Evolutionary conservation across 768 basidiomycete genomes (phyloP).

Genomic region (Guyanaporus albipodus): DNA sequence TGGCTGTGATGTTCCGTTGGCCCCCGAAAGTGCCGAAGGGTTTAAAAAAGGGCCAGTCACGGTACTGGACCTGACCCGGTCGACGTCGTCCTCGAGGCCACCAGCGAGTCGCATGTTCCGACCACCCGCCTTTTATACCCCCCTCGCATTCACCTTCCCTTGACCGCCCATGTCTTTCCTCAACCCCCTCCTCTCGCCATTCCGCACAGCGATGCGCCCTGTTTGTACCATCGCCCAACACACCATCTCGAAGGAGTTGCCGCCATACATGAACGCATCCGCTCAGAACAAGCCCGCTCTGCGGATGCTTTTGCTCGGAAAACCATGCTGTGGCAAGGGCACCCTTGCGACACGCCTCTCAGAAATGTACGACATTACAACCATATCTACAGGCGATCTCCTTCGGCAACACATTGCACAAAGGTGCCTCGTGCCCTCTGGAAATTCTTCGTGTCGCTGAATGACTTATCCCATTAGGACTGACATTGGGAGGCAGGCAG

Average conservation of each 20-base stretch:
- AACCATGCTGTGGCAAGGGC: slow-evolving; percentile 75
- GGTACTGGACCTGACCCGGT: too few species aligned
- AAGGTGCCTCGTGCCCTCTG: slow-evolving; percentile 33
- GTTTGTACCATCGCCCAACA: slow-evolving; percentile 20
- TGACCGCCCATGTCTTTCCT: background rate
- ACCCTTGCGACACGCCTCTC: slow-evolving; percentile 71
- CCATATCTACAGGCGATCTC: slow-evolving; percentile 80
- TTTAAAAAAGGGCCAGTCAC: too few species aligned
- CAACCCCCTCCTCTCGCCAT: background rate
- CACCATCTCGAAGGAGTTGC: slow-evolving; percentile 37
- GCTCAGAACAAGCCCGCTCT: slow-evolving; percentile 27
- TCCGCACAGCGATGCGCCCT: slow-evolving; percentile 5
- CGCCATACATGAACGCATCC: slow-evolving; percentile 44
- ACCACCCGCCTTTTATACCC: background rate
- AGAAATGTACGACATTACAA: slow-evolving; percentile 67
- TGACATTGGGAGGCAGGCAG: slow-evolving; percentile 67
- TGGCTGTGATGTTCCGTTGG: too few species aligned
- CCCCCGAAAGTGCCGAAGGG: too few species aligned
- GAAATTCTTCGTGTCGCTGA: background rate
- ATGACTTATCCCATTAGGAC: slow-evolving; percentile 40
- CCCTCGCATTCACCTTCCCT: background rate
- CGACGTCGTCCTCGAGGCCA: slow-evolving; percentile 25
- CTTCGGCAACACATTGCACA: slow-evolving; percentile 77
- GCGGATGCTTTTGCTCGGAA: slow-evolving; percentile 52
- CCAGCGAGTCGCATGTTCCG: background rate